These are phyloP conservation scores for Pyrenula aspistea DNA, from an alignment of 495 filamentous ascomycete genomes.

Conservation along the genomic window DNA sequence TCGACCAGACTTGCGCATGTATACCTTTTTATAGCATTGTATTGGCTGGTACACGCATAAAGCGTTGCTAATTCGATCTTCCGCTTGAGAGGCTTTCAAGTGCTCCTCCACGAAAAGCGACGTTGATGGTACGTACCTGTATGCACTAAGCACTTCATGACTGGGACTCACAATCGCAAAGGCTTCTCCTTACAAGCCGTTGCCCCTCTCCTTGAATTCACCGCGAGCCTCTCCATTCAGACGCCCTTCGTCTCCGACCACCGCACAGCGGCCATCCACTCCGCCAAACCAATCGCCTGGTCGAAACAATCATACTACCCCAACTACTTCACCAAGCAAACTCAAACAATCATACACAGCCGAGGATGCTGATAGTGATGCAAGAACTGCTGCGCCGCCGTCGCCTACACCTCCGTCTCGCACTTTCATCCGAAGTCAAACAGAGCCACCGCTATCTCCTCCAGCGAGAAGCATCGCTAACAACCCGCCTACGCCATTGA, in stretches of 20 bases:
- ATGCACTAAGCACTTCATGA: no score
- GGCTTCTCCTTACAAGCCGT: constrained; percentile 51
- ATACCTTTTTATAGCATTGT: no score
- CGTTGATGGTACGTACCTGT: background rate
- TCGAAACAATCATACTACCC: constrained; percentile 22
- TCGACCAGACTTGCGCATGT: no score
- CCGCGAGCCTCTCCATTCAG: constrained; percentile 67
- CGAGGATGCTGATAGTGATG: constrained; percentile 13
- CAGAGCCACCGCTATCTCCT: constrained; percentile 29
- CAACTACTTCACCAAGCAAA: constrained; percentile 33
- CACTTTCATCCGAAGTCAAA: constrained; percentile 5
- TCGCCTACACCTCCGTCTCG: background rate
- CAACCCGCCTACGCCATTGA: constrained; percentile 4
- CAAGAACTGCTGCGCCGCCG: constrained; percentile 14
- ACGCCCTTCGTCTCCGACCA: constrained; percentile 40
- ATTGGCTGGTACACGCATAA: no score
- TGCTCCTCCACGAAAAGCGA: background rate
- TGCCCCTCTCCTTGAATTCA: constrained; percentile 56
- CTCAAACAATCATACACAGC: constrained; percentile 35
- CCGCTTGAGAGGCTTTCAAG: no score
- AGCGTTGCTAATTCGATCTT: no score
- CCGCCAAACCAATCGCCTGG: constrained; percentile 30
- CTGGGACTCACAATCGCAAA: background rate
- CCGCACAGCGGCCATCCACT: constrained; percentile 21
- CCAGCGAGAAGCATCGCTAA: constrained; percentile 17